These are phyloP conservation scores for Camptophora hylomeconis DNA, from an alignment of 2,329 filamentous ascomycete genomes.

Conservation along the genomic window DNA sequence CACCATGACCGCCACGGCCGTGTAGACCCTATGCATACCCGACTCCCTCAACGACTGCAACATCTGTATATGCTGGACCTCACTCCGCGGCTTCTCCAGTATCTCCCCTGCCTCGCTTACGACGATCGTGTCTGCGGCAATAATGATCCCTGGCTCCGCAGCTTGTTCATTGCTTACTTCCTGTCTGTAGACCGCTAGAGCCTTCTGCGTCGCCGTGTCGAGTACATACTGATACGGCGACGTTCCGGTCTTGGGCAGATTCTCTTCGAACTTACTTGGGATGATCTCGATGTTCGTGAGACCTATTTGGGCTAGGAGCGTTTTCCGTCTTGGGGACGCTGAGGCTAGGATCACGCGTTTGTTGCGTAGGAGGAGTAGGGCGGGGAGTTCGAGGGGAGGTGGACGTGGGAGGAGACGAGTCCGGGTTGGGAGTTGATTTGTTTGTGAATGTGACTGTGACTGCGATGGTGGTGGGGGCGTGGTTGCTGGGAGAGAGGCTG, in stretches of 20 bases:
- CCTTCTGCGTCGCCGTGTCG: conserved; percentile 73
- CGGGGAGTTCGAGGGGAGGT: conserved; percentile 62
- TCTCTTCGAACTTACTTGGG: conserved; percentile 71
- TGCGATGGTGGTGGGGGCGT: conserved; percentile 7
- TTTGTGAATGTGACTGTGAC: too few relatives aligned
- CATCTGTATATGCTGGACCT: conserved; percentile 73
- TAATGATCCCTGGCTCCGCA: conserved; percentile 69
- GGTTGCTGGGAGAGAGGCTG: conserved; percentile 8
- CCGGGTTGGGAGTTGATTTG: conserved; percentile 1
- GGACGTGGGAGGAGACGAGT: conserved; percentile 12
- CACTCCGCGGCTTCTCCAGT: conserved; percentile 77
- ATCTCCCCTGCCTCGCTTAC: conserved; percentile 63
- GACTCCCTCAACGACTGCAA: conserved; percentile 69
- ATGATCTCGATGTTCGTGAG: conserved; percentile 70
- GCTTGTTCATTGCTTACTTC: conserved; percentile 42
- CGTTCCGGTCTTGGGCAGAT: conserved; percentile 62
- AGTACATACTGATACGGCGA: conserved; percentile 84
- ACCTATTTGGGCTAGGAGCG: conserved; percentile 67
- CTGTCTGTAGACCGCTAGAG: conserved; percentile 54
- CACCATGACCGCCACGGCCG: conserved; percentile 69
- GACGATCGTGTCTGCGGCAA: conserved; percentile 85
- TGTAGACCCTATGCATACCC: conserved; percentile 67
- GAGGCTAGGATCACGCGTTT: conserved; percentile 84
- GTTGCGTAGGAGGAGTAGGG: conserved; percentile 60
- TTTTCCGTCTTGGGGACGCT: conserved; percentile 69